phyloP scores from a whole-genome alignment of 352 stramenopile genomes.

The Phytophthora podocarpi region DNA sequence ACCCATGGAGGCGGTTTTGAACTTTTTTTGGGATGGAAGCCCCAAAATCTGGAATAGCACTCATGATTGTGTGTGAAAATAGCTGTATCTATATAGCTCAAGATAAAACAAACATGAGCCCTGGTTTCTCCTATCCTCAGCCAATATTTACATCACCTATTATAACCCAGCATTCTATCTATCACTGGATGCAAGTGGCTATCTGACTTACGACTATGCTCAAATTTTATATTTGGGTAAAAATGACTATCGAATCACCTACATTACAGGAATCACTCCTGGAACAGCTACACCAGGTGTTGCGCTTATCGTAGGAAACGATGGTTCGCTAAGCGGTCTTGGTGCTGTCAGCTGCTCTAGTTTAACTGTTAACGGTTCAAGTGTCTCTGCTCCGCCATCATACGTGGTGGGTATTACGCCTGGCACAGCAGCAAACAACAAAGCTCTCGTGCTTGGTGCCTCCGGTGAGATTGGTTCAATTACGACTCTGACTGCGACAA shows the following conservation, averaged over 20 bases:
- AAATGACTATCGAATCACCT: background rate
- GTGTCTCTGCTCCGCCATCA: slow-evolving; percentile 14
- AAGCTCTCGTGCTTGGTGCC: too few relatives aligned
- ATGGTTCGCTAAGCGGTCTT: background rate
- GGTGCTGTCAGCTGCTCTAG: too few relatives aligned
- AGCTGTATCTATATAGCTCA: slow-evolving; percentile 1
- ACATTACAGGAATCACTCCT: slow-evolving; percentile 2
- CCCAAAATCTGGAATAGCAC: slow-evolving; percentile 5
- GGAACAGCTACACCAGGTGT: too few relatives aligned
- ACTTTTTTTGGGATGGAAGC: slow-evolving; percentile 4
- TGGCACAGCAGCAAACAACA: too few relatives aligned
- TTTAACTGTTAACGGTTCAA: background rate
- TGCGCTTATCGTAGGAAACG: slow-evolving; percentile 6
- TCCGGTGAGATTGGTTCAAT: too few relatives aligned
- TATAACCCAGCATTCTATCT: slow-evolving; percentile 5
- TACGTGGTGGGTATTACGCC: too few relatives aligned
- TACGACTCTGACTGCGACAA: too few relatives aligned
- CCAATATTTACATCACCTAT: too few relatives aligned
- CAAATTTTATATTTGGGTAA: background rate
- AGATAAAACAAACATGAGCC: slow-evolving; percentile 12
- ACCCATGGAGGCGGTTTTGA: too few relatives aligned
- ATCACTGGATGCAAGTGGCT: background rate
- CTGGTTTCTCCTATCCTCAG: too few relatives aligned
- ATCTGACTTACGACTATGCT: slow-evolving; percentile 5
- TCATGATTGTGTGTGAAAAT: slow-evolving; percentile 16